These are phyloP conservation scores for Trichoderma gamsii DNA, from an alignment of 495 filamentous ascomycete species.

Conservation along the genomic window DNA sequence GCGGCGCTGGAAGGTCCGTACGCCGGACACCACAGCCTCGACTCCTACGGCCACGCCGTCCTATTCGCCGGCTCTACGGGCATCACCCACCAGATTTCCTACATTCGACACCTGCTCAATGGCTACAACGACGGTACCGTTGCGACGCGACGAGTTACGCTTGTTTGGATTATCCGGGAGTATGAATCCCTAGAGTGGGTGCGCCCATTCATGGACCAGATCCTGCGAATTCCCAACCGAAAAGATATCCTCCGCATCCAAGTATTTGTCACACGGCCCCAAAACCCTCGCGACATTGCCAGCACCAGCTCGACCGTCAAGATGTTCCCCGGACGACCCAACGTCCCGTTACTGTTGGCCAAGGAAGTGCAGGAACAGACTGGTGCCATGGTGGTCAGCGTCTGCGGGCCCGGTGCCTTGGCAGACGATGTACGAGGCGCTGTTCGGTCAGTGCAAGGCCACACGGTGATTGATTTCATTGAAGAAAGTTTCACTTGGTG, in stretches of 20 bases:
- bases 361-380: constrained; percentile 71
- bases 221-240: constrained; percentile 70
- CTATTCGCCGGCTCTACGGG: constrained; percentile 90
- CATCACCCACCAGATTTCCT: constrained; percentile 92
- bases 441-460: constrained; percentile 57
- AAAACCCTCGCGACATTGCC: constrained; percentile 63
- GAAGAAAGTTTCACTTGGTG: constrained; percentile 92
- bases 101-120: constrained; percentile 70
- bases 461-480: constrained; percentile 66
- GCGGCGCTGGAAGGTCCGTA: constrained; percentile 80
- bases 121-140: constrained; percentile 66
- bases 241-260: constrained; percentile 74
- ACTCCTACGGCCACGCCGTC: constrained; percentile 84
- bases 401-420: constrained; percentile 79
- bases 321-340: constrained; percentile 84
- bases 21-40: constrained; percentile 69
- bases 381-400: constrained; percentile 84
- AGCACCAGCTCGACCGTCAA: constrained; percentile 68
- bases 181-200: constrained; percentile 89
- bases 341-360: constrained; percentile 66
- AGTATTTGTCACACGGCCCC: constrained; percentile 81
- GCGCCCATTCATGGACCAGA: constrained; percentile 83
- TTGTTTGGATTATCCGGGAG: constrained; percentile 89
- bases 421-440: constrained; percentile 77
- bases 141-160: constrained; percentile 70